phyloP scores from a whole-genome alignment of 768 basidiomycete genomes.

The Rhodotorula taiwanensis region DNA sequence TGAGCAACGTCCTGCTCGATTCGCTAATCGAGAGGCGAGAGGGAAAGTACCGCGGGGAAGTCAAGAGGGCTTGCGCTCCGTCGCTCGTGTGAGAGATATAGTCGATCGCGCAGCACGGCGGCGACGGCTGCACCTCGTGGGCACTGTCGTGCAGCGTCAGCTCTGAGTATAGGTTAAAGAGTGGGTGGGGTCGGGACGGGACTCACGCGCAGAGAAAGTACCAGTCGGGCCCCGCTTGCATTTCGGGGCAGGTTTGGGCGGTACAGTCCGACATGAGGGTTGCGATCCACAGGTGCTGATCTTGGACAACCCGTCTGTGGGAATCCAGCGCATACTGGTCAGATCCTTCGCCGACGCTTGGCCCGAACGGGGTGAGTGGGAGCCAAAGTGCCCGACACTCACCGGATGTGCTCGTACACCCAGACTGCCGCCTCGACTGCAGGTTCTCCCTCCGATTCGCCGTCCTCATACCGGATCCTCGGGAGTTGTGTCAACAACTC shows the following conservation, averaged over 20 bases:
- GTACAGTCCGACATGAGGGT: slow-evolving; percentile 47
- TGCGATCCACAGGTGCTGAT: slow-evolving; percentile 77
- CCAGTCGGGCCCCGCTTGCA: slow-evolving; percentile 91
- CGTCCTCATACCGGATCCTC: slow-evolving; percentile 39
- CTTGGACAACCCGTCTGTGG: slow-evolving; percentile 41
- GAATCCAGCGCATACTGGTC: too few relatives aligned
- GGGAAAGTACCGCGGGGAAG: slow-evolving; percentile 74
- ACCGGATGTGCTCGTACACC: slow-evolving; percentile 67
- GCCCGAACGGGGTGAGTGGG: too few relatives aligned
- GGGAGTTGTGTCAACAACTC: slow-evolving; percentile 72
- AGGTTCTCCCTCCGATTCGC: slow-evolving; percentile 44
- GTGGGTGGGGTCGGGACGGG: slow-evolving; percentile 43
- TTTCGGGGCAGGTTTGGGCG: slow-evolving; percentile 71
- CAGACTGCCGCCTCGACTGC: slow-evolving; percentile 79
- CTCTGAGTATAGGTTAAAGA: slow-evolving; percentile 86
- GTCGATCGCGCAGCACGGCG: slow-evolving; percentile 97
- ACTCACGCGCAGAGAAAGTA: slow-evolving; percentile 81
- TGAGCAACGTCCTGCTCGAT: slow-evolving; percentile 56
- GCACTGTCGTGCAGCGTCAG: slow-evolving; percentile 46
- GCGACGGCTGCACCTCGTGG: slow-evolving; percentile 40
- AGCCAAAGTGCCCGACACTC: too few relatives aligned
- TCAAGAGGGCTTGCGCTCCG: slow-evolving; percentile 82
- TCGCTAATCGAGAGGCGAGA: slow-evolving; percentile 53
- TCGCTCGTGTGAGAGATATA: slow-evolving; percentile 90
- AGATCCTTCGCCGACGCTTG: too few relatives aligned